Evolutionary conservation across 805 yeast species (phyloP).

Genomic region (Millerozyma acaciae): DNA sequence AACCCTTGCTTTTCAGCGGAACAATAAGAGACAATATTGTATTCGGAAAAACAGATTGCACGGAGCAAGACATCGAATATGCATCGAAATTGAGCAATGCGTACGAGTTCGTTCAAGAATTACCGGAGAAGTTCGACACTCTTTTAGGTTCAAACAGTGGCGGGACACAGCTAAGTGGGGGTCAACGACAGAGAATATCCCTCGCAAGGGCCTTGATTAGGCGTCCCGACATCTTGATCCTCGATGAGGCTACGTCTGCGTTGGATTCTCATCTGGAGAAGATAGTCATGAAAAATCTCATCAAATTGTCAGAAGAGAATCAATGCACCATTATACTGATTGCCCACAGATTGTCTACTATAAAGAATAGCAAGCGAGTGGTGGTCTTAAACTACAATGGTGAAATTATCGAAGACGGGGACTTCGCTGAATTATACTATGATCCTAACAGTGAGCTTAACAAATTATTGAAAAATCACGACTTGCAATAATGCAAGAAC

Average conservation of each 20-base stretch:
- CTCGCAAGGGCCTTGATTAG: constrained; percentile 81
- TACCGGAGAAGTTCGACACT: constrained; percentile 82
- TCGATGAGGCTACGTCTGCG: constrained; percentile 96
- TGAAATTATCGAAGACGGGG: constrained; percentile 62
- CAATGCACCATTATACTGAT: constrained; percentile 74
- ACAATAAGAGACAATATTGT: constrained; percentile 77
- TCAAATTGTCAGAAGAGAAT: constrained; percentile 46
- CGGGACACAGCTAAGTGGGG: constrained; percentile 81
- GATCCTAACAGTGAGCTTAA: constrained; percentile 33
- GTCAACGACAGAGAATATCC: constrained; percentile 91
- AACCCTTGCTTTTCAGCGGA: constrained; percentile 85
- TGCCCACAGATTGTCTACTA: constrained; percentile 89
- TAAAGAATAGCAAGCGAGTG: constrained; percentile 74
- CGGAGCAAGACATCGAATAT: constrained; percentile 52
- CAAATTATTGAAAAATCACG: constrained; percentile 26
- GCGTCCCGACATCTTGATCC: constrained; percentile 72
- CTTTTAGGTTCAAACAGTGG: constrained; percentile 73
- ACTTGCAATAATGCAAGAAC: no score
- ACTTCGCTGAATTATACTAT: constrained; percentile 22
- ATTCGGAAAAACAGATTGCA: constrained; percentile 64
- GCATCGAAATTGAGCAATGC: constrained; percentile 77
- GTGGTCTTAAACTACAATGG: constrained; percentile 59
- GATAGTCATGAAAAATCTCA: constrained; percentile 71
- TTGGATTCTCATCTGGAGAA: constrained; percentile 86
- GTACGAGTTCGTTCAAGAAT: constrained; percentile 57